Base-by-base conservation (phyloP, 2,329 filamentous ascomycete genomes). In the Aspergillus neoniger region DNA sequence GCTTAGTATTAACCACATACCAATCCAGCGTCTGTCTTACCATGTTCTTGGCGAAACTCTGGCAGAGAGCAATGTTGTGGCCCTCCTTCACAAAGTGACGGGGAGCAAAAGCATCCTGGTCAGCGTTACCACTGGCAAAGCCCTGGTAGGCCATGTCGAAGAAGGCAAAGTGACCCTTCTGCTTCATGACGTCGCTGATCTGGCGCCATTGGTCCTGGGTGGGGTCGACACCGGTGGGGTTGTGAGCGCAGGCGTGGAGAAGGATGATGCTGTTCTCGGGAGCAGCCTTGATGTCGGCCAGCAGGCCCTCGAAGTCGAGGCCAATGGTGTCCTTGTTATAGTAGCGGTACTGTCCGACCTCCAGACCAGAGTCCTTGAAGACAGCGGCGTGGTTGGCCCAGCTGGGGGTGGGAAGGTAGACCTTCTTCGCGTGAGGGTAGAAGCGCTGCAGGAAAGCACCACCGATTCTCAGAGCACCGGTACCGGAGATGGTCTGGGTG, bases 131-230 rank as follows among this genome's bases (percentile, higher is more conserved):
- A 66, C 90, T 95, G 70, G 94, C 94, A 75, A 99, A 98, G 71
- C 94, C 94, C 82, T 99, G 94, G 85, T 99, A 99, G 66, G 94
- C 94, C 93, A 97, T 97, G 80, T 98, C 94, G 82, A 98, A 99
- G 87, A 99, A 97, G 72, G 92, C 88, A 78, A 90, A 96, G 85
- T 98, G 94, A 54, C 85, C 88, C 77, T 90, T 88, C 76, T 87
- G 85, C 86, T 96, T 96, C 79, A 96, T 88, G 63, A 89, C 90
- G 63, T 90, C 82, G 79, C 91, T 91, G 78, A 99, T 95, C 82
- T 94, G 84, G 80, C 87, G 87, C 94, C 94, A 98, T 83, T 98
- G 94, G 78, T 91, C 90, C 72, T 87, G 81, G 44, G 91, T 96
- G 38, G 94, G 95, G 81, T 98, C 94, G 72, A 98, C 90, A 76